Conservation (phyloP, 2,329 filamentous ascomycete genomes). For the Hirsutella minnesotensis region DNA sequence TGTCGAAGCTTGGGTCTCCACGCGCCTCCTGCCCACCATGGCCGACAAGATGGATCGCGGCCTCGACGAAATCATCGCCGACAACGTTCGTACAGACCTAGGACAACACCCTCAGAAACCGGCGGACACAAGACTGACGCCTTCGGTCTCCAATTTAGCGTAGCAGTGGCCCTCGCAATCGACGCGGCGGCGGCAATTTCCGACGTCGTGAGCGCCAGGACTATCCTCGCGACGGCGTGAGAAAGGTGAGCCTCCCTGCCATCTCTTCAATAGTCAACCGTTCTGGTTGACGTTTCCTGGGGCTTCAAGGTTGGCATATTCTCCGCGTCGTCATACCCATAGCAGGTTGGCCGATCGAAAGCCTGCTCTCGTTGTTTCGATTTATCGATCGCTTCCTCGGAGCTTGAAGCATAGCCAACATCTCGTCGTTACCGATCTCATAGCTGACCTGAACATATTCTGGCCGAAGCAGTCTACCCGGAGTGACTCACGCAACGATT, state of each 20-base stretch:
- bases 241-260: constrained; percentile 53
- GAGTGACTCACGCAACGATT: constrained; percentile 46
- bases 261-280: background rate
- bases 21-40: constrained; percentile 14
- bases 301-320: constrained; percentile 20
- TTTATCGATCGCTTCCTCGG: constrained; percentile 17
- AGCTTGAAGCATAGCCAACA: constrained; percentile 17
- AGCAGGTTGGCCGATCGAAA: constrained; percentile 15
- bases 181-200: constrained; percentile 22
- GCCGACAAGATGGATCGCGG: constrained; percentile 39
- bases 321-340: constrained; percentile 14
- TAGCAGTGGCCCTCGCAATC: constrained; percentile 23
- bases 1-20: background rate
- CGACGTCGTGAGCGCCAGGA: constrained; percentile 24
- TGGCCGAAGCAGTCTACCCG: constrained; percentile 39
- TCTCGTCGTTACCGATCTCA: constrained; percentile 21
- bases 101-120: too few relatives aligned
- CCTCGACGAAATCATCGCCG: constrained; percentile 45
- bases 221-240: constrained; percentile 71
- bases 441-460: constrained; percentile 16
- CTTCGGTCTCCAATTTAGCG: constrained; percentile 10
- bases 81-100: constrained; percentile 23
- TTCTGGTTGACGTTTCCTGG: constrained; percentile 2
- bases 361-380: constrained; percentile 13
- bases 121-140: background rate